A percentile compares a stretch with the other conserved stretches of the same genome.
These are phyloP conservation scores for Pyropia haitanensis DNA, from an alignment of 23 red algal species.

Conservation along the genomic window DNA sequence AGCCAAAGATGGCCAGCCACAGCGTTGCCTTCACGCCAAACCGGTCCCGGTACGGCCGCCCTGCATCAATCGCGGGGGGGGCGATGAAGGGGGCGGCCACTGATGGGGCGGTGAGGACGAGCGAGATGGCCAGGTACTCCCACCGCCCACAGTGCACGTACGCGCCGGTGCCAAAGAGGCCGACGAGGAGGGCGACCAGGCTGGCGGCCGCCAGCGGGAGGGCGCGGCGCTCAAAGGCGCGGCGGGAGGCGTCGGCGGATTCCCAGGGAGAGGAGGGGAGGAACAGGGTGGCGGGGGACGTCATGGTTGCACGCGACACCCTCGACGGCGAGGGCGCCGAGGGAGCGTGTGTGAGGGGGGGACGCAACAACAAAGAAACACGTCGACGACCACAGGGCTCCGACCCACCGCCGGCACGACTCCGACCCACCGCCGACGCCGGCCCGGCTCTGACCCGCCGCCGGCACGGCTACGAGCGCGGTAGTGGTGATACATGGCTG, in stretches of 20 bases:
- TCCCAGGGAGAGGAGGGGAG: constrained; percentile 17
- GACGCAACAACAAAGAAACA: too few relatives aligned
- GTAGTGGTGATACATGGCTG: too few relatives aligned
- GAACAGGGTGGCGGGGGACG: too few relatives aligned
- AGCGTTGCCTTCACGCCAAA: constrained; percentile 73
- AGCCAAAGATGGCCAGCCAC: constrained; percentile 87
- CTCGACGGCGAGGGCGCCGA: too few relatives aligned
- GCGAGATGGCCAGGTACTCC: constrained; percentile 50
- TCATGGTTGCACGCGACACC: too few relatives aligned
- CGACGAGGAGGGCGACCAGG: constrained; percentile 51
- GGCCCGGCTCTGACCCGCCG: too few relatives aligned
- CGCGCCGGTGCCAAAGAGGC: constrained; percentile 38
- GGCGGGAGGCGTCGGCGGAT: constrained; percentile 40
- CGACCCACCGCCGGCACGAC: too few relatives aligned
- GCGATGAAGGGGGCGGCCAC: constrained; percentile 34
- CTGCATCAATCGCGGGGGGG: constrained; percentile 23
- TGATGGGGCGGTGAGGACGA: constrained; percentile 31
- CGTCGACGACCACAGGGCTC: too few relatives aligned
- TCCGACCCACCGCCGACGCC: too few relatives aligned
- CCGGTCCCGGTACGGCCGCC: constrained; percentile 24
- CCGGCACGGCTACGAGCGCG: too few relatives aligned
- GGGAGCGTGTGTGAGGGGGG: too few relatives aligned
- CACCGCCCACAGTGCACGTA: constrained; percentile 56
- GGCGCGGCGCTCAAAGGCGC: constrained; percentile 59
- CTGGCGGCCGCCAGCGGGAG: constrained; percentile 51